A percentile compares a stretch with the other conserved stretches of the same genome.
Conservation (phyloP, 306 rosid species). For the Fagus sylvatica region DNA sequence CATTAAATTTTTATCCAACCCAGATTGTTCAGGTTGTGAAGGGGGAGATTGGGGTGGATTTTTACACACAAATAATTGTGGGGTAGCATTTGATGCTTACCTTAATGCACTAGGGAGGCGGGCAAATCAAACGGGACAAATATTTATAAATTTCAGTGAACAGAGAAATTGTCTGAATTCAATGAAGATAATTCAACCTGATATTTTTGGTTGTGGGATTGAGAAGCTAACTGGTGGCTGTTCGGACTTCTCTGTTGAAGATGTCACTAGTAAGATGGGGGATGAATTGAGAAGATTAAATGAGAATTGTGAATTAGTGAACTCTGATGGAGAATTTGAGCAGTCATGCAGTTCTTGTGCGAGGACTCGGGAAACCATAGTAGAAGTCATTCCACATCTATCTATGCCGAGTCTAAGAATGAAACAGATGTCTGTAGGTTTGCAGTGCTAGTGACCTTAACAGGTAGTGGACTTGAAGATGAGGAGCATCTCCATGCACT, state of each 20-base stretch:
- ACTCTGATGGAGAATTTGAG: conserved; percentile 20
- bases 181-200: conserved; percentile 7
- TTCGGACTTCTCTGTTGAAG: conserved; percentile 41
- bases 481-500: conserved; percentile 11
- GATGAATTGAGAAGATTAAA: conserved; percentile 26
- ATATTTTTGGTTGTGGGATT: conserved; percentile 42
- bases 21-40: conserved; percentile 28
- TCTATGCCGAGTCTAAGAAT: background rate
- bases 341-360: conserved; percentile 32
- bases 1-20: background rate
- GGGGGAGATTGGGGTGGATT: conserved; percentile 41
- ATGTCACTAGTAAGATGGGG: conserved; percentile 34
- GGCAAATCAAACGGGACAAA: conserved; percentile 39
- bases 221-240: conserved; percentile 52
- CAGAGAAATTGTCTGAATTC: conserved; percentile 34
- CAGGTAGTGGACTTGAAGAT: conserved; percentile 25
- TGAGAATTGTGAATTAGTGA: conserved; percentile 22
- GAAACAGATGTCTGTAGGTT: conserved; percentile 39
- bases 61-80: conserved; percentile 26
- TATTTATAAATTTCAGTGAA: conserved; percentile 37
- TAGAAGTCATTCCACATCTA: conserved; percentile 7
- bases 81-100: conserved; percentile 35
- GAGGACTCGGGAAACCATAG: conserved; percentile 31
- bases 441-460: conserved; percentile 36
- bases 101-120: conserved; percentile 33